Percentiles rank a stretch among this genome's conserved stretches.
These are phyloP conservation scores for Kwoniella heveanensis DNA, from an alignment of 768 basidiomycete genomes.

Conservation along the genomic window DNA sequence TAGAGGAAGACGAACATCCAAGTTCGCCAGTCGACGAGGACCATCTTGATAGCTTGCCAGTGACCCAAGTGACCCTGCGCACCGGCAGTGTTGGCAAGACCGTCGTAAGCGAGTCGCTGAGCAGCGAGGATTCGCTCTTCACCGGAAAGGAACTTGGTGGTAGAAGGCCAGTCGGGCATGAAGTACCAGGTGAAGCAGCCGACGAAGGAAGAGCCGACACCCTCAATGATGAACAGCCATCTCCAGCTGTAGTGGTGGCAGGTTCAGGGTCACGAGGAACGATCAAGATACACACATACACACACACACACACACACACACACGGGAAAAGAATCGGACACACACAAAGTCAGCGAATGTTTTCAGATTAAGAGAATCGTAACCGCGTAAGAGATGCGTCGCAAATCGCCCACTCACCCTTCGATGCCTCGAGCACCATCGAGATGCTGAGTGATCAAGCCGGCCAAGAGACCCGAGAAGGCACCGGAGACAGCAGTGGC, in stretches of 20 bases:
- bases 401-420: conserved; percentile 29
- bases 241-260: conserved; percentile 24
- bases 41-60: conserved; percentile 44
- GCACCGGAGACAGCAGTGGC: conserved; percentile 55
- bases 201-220: conserved; percentile 40
- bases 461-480: conserved; percentile 56
- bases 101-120: conserved; percentile 50
- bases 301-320: neutral
- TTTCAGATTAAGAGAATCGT: neutral
- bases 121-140: conserved; percentile 56
- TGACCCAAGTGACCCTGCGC: conserved; percentile 39
- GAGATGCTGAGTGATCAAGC: conserved; percentile 52
- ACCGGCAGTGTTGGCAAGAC: conserved; percentile 48
- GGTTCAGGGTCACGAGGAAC: neutral
- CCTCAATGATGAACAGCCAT: conserved; percentile 49
- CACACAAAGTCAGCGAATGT: neutral
- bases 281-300: neutral
- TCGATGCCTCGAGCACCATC: conserved; percentile 45
- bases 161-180: conserved; percentile 56
- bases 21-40: conserved; percentile 36
- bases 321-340: neutral
- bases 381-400: neutral
- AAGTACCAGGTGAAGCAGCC: conserved; percentile 48
- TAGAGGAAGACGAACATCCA: conserved; percentile 44
- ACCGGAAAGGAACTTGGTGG: conserved; percentile 53